A percentile compares a stretch with the other conserved stretches of the same genome.
phyloP scores from a whole-genome alignment of 495 filamentous ascomycete species.

The Penicillium cosmopolitanum region DNA sequence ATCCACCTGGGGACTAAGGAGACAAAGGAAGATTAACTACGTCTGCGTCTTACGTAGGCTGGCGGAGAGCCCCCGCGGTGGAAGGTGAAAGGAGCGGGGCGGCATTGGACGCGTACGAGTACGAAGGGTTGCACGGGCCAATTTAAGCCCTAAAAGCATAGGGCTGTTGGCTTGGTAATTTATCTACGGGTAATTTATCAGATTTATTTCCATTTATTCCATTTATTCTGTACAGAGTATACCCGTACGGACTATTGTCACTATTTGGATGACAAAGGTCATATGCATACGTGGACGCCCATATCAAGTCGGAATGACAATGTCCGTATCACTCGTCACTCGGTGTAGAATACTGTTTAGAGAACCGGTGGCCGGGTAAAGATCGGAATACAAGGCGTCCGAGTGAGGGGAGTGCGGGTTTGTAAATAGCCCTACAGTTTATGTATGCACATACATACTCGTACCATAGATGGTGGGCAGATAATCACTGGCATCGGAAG shows the following conservation, averaged over 20 bases:
- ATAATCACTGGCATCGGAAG: conserved; percentile 5
- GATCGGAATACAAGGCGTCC: neutral
- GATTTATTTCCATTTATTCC: neutral
- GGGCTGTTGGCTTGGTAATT: conserved; percentile 1
- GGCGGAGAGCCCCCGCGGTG: conserved; percentile 24
- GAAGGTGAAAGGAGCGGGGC: conserved; percentile 23
- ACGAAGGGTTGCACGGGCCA: conserved; percentile 28
- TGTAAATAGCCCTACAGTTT: neutral
- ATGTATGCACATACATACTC: neutral
- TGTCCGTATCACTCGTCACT: neutral
- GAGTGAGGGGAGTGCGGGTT: neutral
- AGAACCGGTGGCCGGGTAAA: conserved; percentile 3
- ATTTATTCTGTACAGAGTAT: neutral
- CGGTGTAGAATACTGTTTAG: neutral
- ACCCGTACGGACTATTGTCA: neutral
- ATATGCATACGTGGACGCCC: neutral
- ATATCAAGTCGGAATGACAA: neutral
- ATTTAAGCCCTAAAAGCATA: conserved; percentile 6
- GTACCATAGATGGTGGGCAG: neutral
- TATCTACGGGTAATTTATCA: neutral
- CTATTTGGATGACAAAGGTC: neutral
- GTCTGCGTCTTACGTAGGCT: conserved; percentile 26
- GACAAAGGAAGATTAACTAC: conserved; percentile 1
- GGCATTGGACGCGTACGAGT: conserved; percentile 33
- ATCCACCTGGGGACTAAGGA: neutral